Percentiles rank a stretch among this genome's conserved stretches.
These are phyloP conservation scores for Austroboletus niveus DNA, from an alignment of 1,284 basidiomycete genomes.

Conservation along the genomic window DNA sequence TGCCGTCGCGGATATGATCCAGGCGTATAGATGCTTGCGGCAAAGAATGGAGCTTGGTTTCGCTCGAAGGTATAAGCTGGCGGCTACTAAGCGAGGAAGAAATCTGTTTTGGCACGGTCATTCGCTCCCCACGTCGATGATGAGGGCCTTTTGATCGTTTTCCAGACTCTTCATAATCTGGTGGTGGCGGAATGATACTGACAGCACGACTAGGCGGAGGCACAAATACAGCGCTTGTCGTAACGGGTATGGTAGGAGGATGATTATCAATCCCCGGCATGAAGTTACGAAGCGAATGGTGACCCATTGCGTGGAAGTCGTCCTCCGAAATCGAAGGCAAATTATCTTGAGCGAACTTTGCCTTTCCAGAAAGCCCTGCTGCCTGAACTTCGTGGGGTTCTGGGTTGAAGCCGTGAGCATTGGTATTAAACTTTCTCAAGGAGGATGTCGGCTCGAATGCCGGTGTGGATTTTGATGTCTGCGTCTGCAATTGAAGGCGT, in stretches of 20 bases:
- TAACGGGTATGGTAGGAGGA: not conserved
- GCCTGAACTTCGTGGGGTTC: not conserved
- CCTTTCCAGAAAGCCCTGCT: slow-evolving; percentile 4
- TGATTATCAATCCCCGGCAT: not conserved
- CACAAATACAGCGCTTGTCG: slow-evolving; percentile 8
- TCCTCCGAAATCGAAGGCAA: slow-evolving; percentile 37
- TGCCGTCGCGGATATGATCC: slow-evolving; percentile 7
- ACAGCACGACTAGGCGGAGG: slow-evolving; percentile 31
- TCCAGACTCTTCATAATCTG: slow-evolving; percentile 37
- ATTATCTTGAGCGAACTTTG: slow-evolving; percentile 15
- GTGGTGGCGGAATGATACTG: slow-evolving; percentile 32
- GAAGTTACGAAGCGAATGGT: slow-evolving; percentile 5
- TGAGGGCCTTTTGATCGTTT: slow-evolving; percentile 20
- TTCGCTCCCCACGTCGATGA: slow-evolving; percentile 10
- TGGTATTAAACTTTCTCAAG: slow-evolving; percentile 7
- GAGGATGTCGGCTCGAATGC: slow-evolving; percentile 7
- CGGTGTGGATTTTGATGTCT: slow-evolving; percentile 6
- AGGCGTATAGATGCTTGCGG: slow-evolving; percentile 14
- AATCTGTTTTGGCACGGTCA: slow-evolving; percentile 3
- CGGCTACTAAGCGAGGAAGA: slow-evolving; percentile 5
- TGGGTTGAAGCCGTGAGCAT: slow-evolving; percentile 1
- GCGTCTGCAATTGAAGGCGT: slow-evolving; percentile 18
- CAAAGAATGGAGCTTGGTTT: slow-evolving; percentile 14
- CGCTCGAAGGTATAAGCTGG: slow-evolving; percentile 8
- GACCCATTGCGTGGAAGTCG: slow-evolving; percentile 35